Base-by-base conservation (phyloP, 2,329 filamentous ascomycete genomes). In the Sarocladium brachiariae region DNA sequence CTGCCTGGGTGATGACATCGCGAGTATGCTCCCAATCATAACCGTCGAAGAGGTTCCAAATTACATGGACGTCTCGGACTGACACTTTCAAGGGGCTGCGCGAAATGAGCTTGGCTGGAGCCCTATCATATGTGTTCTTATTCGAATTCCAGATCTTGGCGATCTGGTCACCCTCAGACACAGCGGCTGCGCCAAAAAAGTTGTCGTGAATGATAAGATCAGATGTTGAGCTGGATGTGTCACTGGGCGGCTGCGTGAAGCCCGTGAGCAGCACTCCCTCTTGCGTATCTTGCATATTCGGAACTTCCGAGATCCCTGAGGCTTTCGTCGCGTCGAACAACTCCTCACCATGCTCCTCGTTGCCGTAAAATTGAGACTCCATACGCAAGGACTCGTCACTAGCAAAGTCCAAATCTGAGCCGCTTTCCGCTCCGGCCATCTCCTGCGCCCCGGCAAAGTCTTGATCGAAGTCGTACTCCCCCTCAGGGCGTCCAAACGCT, bases 41-140 rank as follows among this genome's bases (percentile, higher is more conserved):
- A 1, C 93, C 93, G 70, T 99, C 93, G 65, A 93, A 96, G 1
- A 99, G 73, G 61, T 99, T 95, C 93, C 93, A 99, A 53, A 97
- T 96, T 49, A 96, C 73, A 63, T 97, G 89, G 5, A 96, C 84
- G 61, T 96, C 89, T 23, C 88, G 84, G 14, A 97, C 78, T 4
- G 83, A 82, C 2, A 96, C 75, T 55, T 83, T 84, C 13, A 99
- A 69, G 5, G 92, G 89, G 54, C 85, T 88, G 50, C 75, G 75
- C 34, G 76, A 74, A 8, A 84, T 72, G 54, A 84, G 81, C 9
- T 71, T 65, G 47, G 80, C 74, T 38, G 86, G 83, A 1, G 80
- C 76, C 37, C 76, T 72, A 50, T 86, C 84, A 58, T 93, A 93
- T 1, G 78, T 81, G 58, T 92, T 91, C 56, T 80, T 83, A 2